Base-by-base conservation (phyloP, 106 monocot species). In the Dendrobium catenatum region DNA sequence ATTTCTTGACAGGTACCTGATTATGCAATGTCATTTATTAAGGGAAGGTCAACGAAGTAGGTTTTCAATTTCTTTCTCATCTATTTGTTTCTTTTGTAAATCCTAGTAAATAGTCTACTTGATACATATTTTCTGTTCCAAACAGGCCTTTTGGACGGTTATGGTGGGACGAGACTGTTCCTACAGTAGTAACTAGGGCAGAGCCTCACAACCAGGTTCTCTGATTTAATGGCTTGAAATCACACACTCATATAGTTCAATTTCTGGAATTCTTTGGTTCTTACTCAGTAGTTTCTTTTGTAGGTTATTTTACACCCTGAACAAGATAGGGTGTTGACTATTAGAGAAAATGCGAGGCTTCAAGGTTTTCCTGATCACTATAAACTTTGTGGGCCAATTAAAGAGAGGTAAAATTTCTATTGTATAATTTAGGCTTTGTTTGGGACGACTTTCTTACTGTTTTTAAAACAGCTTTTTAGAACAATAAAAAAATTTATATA, bases 301-400 rank as follows among this genome's bases (percentile, higher is more conserved):
- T 67, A 96, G 94, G 75, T 61, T 4, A 89, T 94, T 74, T 51
- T 98, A 22, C 97, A 98, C 79, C 97, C 97, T 6, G 79, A 59
- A 10, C 97, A 98, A 86, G 86, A 94, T 79, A 73, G 97, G 10
- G 94, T 98, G 0, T 79, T 98, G 0, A 84, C 92, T 0, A 82
- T 98, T 49, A 64, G 97, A 55, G 97, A 98, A 72, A 98, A 98
- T 86, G 97, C 97, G 26, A 92, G 94, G 81, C 48, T 98, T 8
- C 94, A 98, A 81, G 96, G 94, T 0, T 97, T 96, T 78, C 96
- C 96, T 0, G 96, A 96, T 67, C 86, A 84, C 49, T 96, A 96
- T 58, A 85, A 84, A 37, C 85, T 96, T 2, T 64, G 48, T 47
- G 96, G 96, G 0, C 87, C 93, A 0, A 22, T 94, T 3, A 96